Percentiles rank a stretch among this genome's conserved stretches.
Conservation (phyloP, 169 alveolate genomes). For the Haemoproteus tartakovskyi region DNA sequence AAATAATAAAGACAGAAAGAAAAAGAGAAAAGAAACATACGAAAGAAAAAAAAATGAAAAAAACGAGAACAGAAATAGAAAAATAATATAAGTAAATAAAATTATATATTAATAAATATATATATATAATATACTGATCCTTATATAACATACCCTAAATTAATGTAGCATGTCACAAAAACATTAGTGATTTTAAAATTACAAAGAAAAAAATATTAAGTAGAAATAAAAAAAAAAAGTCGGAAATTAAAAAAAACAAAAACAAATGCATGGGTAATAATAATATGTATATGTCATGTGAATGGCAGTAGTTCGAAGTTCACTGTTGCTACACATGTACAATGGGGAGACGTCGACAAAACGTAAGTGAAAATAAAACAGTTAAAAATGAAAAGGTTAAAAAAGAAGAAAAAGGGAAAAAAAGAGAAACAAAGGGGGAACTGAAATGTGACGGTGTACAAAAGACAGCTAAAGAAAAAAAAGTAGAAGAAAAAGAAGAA, state of each 20-base stretch:
- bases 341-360: background rate
- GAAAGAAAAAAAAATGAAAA: too few species aligned
- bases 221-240: slow-evolving; percentile 1
- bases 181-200: slow-evolving; percentile 66
- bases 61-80: too few species aligned
- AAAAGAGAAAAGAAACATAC: too few species aligned
- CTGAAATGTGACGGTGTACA: background rate
- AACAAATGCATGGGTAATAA: background rate
- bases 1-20: too few species aligned
- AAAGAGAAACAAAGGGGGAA: background rate
- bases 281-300: background rate
- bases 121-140: too few species aligned
- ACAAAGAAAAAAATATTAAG: slow-evolving; percentile 37
- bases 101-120: too few species aligned
- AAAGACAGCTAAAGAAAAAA: background rate
- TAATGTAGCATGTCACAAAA: too few species aligned
- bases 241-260: slow-evolving; percentile 1
- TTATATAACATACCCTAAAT: too few species aligned
- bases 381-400: background rate
- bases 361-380: background rate
- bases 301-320: background rate
- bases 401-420: background rate
- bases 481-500: background rate
- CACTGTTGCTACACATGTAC: background rate
- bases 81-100: too few species aligned